Evolutionary conservation across 2,329 filamentous ascomycete genomes (phyloP).

Genomic region (Diaporthe citriasiana): DNA sequence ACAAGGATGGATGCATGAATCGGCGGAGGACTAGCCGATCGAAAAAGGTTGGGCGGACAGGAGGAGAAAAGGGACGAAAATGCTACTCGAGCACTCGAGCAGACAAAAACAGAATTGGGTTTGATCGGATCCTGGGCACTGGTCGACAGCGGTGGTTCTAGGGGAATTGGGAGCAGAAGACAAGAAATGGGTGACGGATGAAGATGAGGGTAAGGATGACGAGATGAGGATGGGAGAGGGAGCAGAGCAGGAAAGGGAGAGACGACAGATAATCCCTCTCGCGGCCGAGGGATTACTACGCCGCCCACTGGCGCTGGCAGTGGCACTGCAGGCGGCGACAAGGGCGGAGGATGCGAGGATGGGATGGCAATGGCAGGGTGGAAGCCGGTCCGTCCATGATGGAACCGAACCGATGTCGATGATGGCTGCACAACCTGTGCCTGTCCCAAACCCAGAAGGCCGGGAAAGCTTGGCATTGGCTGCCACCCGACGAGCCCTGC

Average conservation of each 20-base stretch:
- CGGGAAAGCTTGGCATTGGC: conserved; percentile 32
- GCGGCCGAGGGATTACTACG: conserved; percentile 21
- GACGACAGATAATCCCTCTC: background rate
- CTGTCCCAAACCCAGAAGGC: conserved; percentile 27
- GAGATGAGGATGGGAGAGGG: background rate
- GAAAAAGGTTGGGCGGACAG: background rate
- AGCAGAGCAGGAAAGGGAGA: background rate
- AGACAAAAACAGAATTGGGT: conserved; percentile 8
- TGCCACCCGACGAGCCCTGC: background rate
- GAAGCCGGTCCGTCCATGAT: conserved; percentile 14
- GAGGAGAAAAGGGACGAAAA: conserved; percentile 14
- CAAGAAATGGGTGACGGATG: too few relatives aligned
- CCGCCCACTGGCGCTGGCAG: conserved; percentile 6
- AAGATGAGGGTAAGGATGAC: background rate
- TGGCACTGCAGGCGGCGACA: background rate
- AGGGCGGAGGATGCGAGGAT: conserved; percentile 3
- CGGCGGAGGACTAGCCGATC: conserved; percentile 21
- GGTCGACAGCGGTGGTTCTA: background rate
- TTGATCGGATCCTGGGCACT: conserved; percentile 9
- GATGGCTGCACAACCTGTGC: background rate
- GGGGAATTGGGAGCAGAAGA: background rate
- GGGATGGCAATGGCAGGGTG: background rate
- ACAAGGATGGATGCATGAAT: conserved; percentile 25
- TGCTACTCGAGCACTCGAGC: background rate
- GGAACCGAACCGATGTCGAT: conserved; percentile 20